Percentiles rank a stretch among this genome's conserved stretches.
These are phyloP conservation scores for Cruciata laevipes DNA, from an alignment of 257 asterid species.

Conservation along the genomic window DNA sequence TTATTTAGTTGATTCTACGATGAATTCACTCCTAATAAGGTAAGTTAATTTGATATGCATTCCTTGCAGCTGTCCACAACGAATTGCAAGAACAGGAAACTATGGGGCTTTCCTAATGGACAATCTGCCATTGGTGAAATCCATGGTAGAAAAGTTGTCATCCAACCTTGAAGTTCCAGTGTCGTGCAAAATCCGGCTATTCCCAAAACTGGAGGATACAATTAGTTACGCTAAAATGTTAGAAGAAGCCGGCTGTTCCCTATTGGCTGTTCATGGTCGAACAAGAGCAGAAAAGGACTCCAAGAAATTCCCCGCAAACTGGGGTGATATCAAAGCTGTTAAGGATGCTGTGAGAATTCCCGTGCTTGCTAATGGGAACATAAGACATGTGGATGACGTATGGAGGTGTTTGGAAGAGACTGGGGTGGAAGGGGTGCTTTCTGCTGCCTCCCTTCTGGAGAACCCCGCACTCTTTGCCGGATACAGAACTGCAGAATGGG, in stretches of 20 bases:
- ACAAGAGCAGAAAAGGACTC: conserved; percentile 91
- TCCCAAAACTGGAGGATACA: conserved; percentile 68
- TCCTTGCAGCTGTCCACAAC: conserved; percentile 79
- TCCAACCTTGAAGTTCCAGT: conserved; percentile 68
- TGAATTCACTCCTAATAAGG: not conserved
- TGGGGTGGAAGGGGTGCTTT: conserved; percentile 72
- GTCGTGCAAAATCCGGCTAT: conserved; percentile 89
- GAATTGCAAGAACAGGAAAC: conserved; percentile 79
- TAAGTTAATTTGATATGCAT: conserved; percentile 10
- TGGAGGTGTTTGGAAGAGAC: conserved; percentile 65
- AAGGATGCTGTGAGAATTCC: conserved; percentile 77
- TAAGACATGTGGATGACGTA: conserved; percentile 70
- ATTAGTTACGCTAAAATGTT: conserved; percentile 81
- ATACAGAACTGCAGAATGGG: conserved; percentile 70
- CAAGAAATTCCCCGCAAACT: conserved; percentile 73
- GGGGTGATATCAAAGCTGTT: conserved; percentile 79
- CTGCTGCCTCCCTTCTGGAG: conserved; percentile 90
- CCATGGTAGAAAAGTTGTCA: conserved; percentile 73
- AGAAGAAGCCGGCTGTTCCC: conserved; percentile 92
- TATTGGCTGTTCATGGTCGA: conserved; percentile 93
- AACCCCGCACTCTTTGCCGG: conserved; percentile 96
- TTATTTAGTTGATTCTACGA: not conserved
- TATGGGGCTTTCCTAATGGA: conserved; percentile 98
- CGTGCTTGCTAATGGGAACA: conserved; percentile 86
- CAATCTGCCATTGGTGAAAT: conserved; percentile 75